Conservation (phyloP, 768 basidiomycete genomes). For the Pisolithus marmoratus region DNA sequence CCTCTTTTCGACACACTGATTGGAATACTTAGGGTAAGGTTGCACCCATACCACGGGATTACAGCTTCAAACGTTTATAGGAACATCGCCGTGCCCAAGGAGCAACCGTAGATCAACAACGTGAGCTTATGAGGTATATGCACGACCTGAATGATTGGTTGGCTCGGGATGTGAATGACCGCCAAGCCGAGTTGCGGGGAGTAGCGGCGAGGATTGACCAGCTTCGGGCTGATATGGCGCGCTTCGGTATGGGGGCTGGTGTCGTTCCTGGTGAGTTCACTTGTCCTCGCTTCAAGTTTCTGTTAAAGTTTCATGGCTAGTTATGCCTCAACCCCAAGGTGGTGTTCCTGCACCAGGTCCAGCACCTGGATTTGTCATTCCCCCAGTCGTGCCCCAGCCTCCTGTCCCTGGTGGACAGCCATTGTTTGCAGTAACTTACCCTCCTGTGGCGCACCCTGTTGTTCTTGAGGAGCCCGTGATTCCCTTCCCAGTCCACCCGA, state of each 20-base stretch:
- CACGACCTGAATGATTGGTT: slow-evolving; percentile 73
- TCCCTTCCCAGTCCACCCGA: slow-evolving; percentile 17
- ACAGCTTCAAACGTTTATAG: slow-evolving; percentile 31
- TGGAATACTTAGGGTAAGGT: slow-evolving; percentile 56
- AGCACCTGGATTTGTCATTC: slow-evolving; percentile 15
- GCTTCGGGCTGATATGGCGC: slow-evolving; percentile 37
- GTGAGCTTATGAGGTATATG: slow-evolving; percentile 79
- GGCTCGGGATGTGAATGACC: slow-evolving; percentile 69
- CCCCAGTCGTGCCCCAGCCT: slow-evolving; percentile 15
- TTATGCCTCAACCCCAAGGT: slow-evolving; percentile 19
- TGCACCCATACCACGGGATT: slow-evolving; percentile 2
- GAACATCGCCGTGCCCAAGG: slow-evolving; percentile 71
- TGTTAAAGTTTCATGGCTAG: slow-evolving; percentile 3
- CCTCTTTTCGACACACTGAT: slow-evolving; percentile 69
- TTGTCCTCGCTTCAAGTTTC: neutral
- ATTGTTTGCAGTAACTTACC: slow-evolving; percentile 12
- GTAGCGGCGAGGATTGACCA: slow-evolving; percentile 58
- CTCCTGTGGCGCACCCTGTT: slow-evolving; percentile 17
- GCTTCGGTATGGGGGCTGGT: slow-evolving; percentile 35
- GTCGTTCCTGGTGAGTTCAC: slow-evolving; percentile 33
- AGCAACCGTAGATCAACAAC: slow-evolving; percentile 73
- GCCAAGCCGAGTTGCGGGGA: slow-evolving; percentile 65
- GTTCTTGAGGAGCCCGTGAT: slow-evolving; percentile 18
- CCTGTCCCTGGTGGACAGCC: slow-evolving; percentile 9
- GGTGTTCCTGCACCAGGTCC: neutral